Percentiles rank a stretch among this genome's conserved stretches.
These are phyloP conservation scores for Endocalyx cinctus DNA, from an alignment of 2,329 filamentous ascomycete genomes.

Conservation along the genomic window DNA sequence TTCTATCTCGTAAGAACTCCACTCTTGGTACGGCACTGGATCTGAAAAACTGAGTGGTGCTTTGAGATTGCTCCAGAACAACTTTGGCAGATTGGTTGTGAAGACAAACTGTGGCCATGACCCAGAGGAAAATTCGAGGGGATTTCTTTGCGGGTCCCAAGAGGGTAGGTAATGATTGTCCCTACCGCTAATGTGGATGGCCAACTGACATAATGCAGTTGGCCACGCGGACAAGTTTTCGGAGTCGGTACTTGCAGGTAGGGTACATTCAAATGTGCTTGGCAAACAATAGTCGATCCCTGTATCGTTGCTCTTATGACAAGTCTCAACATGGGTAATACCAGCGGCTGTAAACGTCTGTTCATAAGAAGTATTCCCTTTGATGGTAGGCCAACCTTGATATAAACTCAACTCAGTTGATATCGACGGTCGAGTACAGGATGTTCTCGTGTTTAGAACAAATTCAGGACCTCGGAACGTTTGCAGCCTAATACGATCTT, in stretches of 20 bases:
- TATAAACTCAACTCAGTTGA: no score
- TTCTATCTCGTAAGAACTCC: no score
- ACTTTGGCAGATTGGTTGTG: no score
- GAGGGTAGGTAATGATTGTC: no score
- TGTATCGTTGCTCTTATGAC: not conserved
- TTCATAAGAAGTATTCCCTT: conserved; percentile 1
- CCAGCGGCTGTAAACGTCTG: conserved; percentile 1
- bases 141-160: conserved; percentile 1
- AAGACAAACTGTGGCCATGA: conserved; percentile 5
- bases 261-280: not conserved
- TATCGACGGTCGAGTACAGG: not conserved
- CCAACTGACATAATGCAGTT: no score
- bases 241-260: no score
- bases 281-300: not conserved
- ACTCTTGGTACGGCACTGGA: no score
- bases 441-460: conserved; percentile 1
- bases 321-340: not conserved
- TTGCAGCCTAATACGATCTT: not conserved
- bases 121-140: not conserved
- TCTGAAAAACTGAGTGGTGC: no score
- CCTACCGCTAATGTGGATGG: no score
- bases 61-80: no score
- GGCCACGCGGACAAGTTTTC: no score
- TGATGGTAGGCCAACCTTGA: no score
- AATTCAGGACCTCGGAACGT: not conserved